These are phyloP conservation scores for Bathelium albidoporum DNA, from an alignment of 495 filamentous ascomycete species.

Conservation along the genomic window DNA sequence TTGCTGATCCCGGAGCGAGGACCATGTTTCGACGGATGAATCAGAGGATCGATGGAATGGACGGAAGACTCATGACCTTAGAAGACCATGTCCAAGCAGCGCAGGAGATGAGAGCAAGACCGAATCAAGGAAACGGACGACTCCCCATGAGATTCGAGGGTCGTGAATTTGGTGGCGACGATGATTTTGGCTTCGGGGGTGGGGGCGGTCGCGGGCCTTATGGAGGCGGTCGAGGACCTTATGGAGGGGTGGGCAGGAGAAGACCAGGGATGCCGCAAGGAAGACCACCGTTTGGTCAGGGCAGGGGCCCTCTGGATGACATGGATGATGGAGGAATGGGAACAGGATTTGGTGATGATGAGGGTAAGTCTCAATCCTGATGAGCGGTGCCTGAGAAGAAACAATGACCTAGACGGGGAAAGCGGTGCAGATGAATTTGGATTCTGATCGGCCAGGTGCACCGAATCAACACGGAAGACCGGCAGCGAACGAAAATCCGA, in stretches of 20 bases:
- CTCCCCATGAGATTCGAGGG: background rate
- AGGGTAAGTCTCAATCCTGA: background rate
- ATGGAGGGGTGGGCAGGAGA: background rate
- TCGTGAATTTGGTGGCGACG: background rate
- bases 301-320: background rate
- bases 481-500: background rate
- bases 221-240: background rate
- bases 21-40: background rate
- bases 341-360: background rate
- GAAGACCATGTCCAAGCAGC: background rate
- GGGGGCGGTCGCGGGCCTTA: background rate
- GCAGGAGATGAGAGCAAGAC: background rate
- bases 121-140: background rate
- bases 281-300: background rate
- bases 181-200: background rate
- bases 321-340: background rate
- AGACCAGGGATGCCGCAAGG: background rate
- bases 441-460: background rate
- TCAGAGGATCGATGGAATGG: background rate
- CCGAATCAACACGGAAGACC: background rate
- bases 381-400: background rate
- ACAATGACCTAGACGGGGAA: background rate
- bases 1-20: background rate
- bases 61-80: background rate
- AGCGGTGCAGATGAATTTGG: conserved; percentile 1